phyloP scores from a whole-genome alignment of 2,329 filamentous ascomycete genomes.

The Diaporthe citriasiana region DNA sequence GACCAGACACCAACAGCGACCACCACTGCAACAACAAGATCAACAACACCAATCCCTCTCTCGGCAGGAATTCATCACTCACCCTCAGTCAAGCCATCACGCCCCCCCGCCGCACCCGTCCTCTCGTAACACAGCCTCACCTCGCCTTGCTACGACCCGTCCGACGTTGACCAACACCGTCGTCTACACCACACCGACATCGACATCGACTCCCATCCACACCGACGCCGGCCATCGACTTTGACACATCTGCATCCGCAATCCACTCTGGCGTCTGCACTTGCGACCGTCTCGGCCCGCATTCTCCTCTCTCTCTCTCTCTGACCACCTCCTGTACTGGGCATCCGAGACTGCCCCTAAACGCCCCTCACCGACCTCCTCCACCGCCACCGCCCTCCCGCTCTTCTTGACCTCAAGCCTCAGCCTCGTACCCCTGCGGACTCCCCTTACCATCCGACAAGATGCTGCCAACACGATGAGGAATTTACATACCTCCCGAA shows the following conservation, averaged over 20 bases:
- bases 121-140: neutral
- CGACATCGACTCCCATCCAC: neutral
- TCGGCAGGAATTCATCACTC: conserved; percentile 17
- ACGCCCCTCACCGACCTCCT: conserved; percentile 19
- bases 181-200: neutral
- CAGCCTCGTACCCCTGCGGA: neutral
- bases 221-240: neutral
- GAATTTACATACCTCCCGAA: conserved; percentile 42
- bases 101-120: neutral
- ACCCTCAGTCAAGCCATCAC: neutral
- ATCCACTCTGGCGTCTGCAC: neutral
- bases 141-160: neutral
- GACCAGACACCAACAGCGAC: conserved; percentile 34
- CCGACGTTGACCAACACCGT: neutral
- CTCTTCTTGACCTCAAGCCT: conserved; percentile 7
- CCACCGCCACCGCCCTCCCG: neutral
- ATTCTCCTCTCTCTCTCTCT: neutral
- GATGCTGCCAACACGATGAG: conserved; percentile 49
- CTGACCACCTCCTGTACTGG: neutral
- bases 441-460: conserved; percentile 35
- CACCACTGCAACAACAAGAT: conserved; percentile 31
- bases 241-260: conserved; percentile 13
- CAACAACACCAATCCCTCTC: conserved; percentile 31
- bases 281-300: conserved; percentile 3
- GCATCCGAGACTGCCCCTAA: conserved; percentile 4